Base-by-base conservation (phyloP, 2,329 filamentous ascomycete species). In the Colletotrichum camelliae region DNA sequence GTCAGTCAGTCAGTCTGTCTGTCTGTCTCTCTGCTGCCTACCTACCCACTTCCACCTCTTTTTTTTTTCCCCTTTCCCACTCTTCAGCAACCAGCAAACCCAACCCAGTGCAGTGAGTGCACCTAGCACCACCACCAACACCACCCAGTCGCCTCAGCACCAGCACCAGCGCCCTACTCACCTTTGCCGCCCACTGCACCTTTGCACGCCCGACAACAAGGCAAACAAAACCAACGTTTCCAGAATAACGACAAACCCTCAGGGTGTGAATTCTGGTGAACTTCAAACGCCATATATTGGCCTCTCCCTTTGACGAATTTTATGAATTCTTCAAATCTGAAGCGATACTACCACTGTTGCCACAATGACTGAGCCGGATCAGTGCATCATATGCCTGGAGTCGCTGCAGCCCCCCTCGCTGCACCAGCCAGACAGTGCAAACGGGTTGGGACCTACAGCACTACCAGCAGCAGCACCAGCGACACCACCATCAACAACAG, bases 351-450 rank as follows among this genome's bases (percentile, higher is more conserved):
- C 82, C 83, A 80, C 81, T 83, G 84, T 84, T 85, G 85, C 83
- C 83, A 85, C 84, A 85, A 86, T 87, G 86, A 86, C 85, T 86
- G 86, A 87, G 80, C 85, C 91, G 86, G 92, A 93, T 85, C 91
- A 93, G 87, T 93, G 91, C 86, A 93, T 93, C 85, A 91, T 93
- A 85, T 93, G 92, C 88, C 88, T 93, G 83, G 92, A 93, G 82
- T 89, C 89, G 82, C 86, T 93, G 74, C 85, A 85, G 78, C 82
- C 79, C 77, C 82, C 83, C 79, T 84, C 82, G 79, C 78, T 80
- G 43, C 43, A 52, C 72, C 79, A 77, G 68, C 66, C 80, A 62
- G 78, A 80, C 75, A 77, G 74, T 70, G 78, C 78, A 77, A 78
- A 79, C 55, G 75, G 77, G 15, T 70, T 75, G 57, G 75, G 65